Evolutionary conservation across 2,329 filamentous ascomycete genomes (phyloP).

Genomic region (Clarireedia paspali): DNA sequence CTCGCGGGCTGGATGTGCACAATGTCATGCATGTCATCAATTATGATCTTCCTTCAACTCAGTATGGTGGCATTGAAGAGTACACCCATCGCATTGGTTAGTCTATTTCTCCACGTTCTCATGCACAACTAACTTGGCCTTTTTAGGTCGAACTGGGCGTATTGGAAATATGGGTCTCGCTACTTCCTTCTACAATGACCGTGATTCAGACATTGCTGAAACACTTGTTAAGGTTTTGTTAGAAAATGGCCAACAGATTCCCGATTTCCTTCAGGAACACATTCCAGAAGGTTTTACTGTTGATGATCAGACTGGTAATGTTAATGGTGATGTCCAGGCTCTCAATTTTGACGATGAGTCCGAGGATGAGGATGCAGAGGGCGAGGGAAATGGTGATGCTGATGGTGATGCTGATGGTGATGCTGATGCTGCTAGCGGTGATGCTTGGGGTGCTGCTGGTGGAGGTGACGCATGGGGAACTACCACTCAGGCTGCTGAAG

Average conservation of each 20-base stretch:
- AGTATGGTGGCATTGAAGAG: conserved; percentile 83
- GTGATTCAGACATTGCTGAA: conserved; percentile 63
- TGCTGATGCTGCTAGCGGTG: background rate
- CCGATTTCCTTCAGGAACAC: conserved; percentile 68
- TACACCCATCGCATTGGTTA: conserved; percentile 91
- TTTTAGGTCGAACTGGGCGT: conserved; percentile 76
- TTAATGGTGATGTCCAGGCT: conserved; percentile 16
- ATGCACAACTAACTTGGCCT: conserved; percentile 12
- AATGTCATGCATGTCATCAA: conserved; percentile 92
- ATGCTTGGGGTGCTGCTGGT: background rate
- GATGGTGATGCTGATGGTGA: conserved; percentile 7
- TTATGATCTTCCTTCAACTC: conserved; percentile 69
- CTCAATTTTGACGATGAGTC: conserved; percentile 48
- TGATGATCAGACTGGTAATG: conserved; percentile 17
- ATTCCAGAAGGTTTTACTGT: conserved; percentile 44
- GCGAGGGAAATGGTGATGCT: background rate
- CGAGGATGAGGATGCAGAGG: conserved; percentile 50
- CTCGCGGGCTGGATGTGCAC: conserved; percentile 68
- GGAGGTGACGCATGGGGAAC: background rate
- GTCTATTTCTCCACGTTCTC: conserved; percentile 17
- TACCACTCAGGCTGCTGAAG: background rate
- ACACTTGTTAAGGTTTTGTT: conserved; percentile 74
- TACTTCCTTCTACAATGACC: conserved; percentile 80
- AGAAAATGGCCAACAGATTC: conserved; percentile 70
- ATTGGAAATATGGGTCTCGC: conserved; percentile 84